Conservation (phyloP, 2,329 filamentous ascomycete species). For the Fusarium cyanostomum region DNA sequence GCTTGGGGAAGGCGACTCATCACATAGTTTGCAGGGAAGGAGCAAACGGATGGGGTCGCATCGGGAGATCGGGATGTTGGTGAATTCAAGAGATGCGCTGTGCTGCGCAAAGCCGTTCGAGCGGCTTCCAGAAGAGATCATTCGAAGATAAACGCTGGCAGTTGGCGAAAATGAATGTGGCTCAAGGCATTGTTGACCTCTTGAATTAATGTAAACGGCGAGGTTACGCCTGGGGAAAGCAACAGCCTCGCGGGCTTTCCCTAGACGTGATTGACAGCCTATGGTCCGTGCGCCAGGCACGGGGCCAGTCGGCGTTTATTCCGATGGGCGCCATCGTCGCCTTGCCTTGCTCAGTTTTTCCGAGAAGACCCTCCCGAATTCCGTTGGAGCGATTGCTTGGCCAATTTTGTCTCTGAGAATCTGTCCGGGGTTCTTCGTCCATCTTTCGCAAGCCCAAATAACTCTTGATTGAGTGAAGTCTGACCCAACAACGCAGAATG, state of each 20-base stretch:
- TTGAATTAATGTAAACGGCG: conserved; percentile 23
- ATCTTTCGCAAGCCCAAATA: conserved; percentile 7
- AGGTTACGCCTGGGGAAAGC: conserved; percentile 37
- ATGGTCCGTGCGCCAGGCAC: conserved; percentile 33
- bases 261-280: conserved; percentile 27
- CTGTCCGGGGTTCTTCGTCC: conserved; percentile 11
- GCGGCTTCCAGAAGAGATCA: not conserved
- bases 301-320: conserved; percentile 41
- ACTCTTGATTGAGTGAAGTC: conserved; percentile 10
- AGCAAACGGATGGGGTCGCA: conserved; percentile 42
- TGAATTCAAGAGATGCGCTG: conserved; percentile 17
- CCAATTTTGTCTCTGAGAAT: conserved; percentile 42
- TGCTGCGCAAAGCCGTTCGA: conserved; percentile 8
- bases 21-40: conserved; percentile 46
- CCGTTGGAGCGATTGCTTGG: conserved; percentile 29
- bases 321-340: conserved; percentile 32
- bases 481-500: conserved; percentile 63
- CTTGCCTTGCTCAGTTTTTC: conserved; percentile 46
- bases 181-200: conserved; percentile 37
- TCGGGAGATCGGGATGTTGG: conserved; percentile 29
- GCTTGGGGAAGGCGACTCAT: conserved; percentile 43
- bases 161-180: conserved; percentile 25
- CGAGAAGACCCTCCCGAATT: conserved; percentile 31
- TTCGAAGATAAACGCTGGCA: conserved; percentile 1
- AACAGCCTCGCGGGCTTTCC: conserved; percentile 42